phyloP scores from a whole-genome alignment of 495 filamentous ascomycete genomes.

The Podospora appendiculata region DNA sequence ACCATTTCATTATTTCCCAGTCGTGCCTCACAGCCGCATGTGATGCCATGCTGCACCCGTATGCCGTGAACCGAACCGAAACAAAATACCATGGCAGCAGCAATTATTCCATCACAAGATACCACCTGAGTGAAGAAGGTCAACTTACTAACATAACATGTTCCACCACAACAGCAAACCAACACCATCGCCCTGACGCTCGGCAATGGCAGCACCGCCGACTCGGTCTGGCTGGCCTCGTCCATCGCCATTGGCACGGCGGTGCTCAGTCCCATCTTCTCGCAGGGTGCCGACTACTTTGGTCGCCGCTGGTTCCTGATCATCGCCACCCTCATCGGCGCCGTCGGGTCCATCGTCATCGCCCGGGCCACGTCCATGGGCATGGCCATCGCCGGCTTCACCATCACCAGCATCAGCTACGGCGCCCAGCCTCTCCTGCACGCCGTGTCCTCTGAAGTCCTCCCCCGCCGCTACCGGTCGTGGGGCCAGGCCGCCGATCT shows the following conservation, averaged over 20 bases:
- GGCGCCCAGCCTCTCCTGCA: slow-evolving; percentile 23
- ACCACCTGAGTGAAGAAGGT: no score
- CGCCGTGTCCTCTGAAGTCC: slow-evolving; percentile 24
- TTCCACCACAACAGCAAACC: slow-evolving; percentile 8
- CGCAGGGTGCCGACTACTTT: slow-evolving; percentile 24
- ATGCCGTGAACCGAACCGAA: no score
- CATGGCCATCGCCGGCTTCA: slow-evolving; percentile 23
- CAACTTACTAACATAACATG: no score
- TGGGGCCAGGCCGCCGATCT: slow-evolving; percentile 23
- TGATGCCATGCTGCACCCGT: no score
- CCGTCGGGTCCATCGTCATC: slow-evolving; percentile 19
- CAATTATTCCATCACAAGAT: no score
- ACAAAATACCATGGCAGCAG: no score
- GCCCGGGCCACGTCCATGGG: slow-evolving; percentile 16
- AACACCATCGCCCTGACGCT: slow-evolving; percentile 19
- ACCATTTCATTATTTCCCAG: no score
- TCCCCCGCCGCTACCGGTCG: slow-evolving; percentile 22
- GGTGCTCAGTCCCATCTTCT: slow-evolving; percentile 20
- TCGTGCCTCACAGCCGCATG: no score
- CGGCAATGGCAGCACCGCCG: slow-evolving; percentile 6
- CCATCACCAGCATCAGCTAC: slow-evolving; percentile 14
- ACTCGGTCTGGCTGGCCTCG: slow-evolving; percentile 19
- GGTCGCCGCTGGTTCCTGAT: slow-evolving; percentile 23
- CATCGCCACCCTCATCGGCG: slow-evolving; percentile 13
- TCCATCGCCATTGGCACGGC: slow-evolving; percentile 23